Base-by-base conservation (phyloP, 2,329 filamentous ascomycete species). In the Monosporascus sp. region DNA sequence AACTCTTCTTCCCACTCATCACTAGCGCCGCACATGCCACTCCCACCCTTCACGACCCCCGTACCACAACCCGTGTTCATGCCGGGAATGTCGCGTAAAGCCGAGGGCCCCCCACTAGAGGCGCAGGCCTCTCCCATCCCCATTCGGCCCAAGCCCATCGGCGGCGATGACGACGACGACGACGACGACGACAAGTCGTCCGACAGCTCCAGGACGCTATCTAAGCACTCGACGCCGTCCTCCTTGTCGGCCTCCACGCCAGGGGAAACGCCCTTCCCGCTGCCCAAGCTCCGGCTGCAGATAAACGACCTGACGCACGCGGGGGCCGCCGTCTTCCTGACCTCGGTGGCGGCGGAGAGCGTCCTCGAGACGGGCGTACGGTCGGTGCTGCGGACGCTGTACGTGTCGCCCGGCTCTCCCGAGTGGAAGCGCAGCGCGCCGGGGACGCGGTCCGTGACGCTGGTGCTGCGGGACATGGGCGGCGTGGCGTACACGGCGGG, bases 401-500 rank as follows among this genome's bases (percentile, higher is more conserved):
- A 97, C 69, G 62, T 65, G 45, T 70, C 72, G n/a, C 73, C 75
- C 48, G 60, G 64, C 5, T 69, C 72, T 55, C 64, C 68, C 26
- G 67, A 69, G 46, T 76, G 75, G 37, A 60, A 58, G 20, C 51
- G 60, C 7, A 35, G 4, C 24, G 14, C 14, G 2, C 81, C 82
- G 41, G 77, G 82, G n/a, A 94, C 90, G 9, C 87, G 91, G 55
- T 95, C 90, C 50, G 84, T 97, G 18, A 97, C 92, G 0, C 73
- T 97, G 37, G 78, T 96, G 55, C 76, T 97, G 5, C 84, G 89
- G 31, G 77, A 84, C 59, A 91, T 96, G 82, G 77, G 74, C 48
- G 93, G 93, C 49, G 89, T 97, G 5, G 93, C 93, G 20, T 96
- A 97, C 74, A 97, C 93, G 1, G 91, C 83, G 0, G 89, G 90